A percentile compares a stretch with the other conserved stretches of the same genome.
These are phyloP conservation scores for Tetradesmus obliquus DNA, from an alignment of 139 green algal species.

Conservation along the genomic window DNA sequence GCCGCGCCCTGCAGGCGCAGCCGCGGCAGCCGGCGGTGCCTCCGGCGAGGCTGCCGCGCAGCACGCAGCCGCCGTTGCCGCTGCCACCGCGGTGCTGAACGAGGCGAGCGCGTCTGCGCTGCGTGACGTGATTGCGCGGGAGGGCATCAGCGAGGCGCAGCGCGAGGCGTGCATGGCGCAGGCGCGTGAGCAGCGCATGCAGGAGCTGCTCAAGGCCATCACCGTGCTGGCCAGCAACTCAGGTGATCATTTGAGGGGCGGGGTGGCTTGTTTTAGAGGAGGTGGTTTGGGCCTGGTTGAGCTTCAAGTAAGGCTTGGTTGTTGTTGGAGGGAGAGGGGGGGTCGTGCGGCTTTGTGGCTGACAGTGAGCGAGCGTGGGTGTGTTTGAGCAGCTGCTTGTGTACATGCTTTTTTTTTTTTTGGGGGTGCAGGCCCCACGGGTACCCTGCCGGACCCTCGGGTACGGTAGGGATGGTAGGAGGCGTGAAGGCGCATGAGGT, in stretches of 20 bases:
- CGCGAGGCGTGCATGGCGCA: slow-evolving; percentile 54
- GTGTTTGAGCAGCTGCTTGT: slow-evolving; percentile 13
- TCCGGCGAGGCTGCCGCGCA: slow-evolving; percentile 21
- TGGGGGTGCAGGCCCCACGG: no score
- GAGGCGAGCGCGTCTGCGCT: slow-evolving; percentile 46
- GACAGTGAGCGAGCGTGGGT: neutral
- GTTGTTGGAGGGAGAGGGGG: no score
- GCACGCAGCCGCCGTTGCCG: slow-evolving; percentile 36
- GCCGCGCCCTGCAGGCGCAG: neutral
- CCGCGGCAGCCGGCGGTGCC: neutral
- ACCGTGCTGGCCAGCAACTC: slow-evolving; percentile 52
- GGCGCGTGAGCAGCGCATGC: slow-evolving; percentile 53
- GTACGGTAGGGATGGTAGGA: no score
- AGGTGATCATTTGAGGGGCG: neutral
- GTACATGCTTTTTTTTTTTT: neutral
- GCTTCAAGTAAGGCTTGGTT: no score
- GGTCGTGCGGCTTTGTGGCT: no score
- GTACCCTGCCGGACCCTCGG: no score
- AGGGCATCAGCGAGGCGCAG: slow-evolving; percentile 70
- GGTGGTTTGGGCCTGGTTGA: no score
- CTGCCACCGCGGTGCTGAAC: slow-evolving; percentile 40
- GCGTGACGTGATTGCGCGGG: slow-evolving; percentile 54
- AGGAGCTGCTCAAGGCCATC: slow-evolving; percentile 51
- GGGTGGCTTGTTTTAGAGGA: no score
- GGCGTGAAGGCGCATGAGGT: no score